Base-by-base conservation (phyloP, 2,329 filamentous ascomycete genomes). In the Hymenoscyphus scutula region DNA sequence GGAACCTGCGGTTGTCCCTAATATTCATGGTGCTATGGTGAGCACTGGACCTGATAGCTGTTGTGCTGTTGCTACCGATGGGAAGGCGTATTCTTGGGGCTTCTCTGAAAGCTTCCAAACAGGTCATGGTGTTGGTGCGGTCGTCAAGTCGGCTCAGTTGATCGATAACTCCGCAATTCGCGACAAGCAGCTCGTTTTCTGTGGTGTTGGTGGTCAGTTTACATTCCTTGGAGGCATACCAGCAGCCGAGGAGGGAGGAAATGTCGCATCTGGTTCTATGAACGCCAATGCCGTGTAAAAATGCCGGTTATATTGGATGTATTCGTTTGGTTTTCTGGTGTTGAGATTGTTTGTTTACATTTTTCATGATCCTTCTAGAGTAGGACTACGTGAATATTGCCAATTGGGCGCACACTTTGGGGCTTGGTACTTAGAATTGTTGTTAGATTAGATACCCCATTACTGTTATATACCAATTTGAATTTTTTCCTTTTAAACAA, bases 91-190 rank as follows among this genome's bases (percentile, higher is more conserved):
- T 76, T 85, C 85, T 1, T 94, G 90, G 90, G 91, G 91, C 3
- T 94, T 94, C 78, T 89, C 84, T 8, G 85, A 84, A 54, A 92
- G 89, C 69, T 93, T 90, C 75, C 90, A 93, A 77, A 91, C 89
- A 2, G 91, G 90, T 7, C 87, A 88, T 69, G 90, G 89, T 45
- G 87, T 82, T 1, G 85, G 86, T 23, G 90, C 96, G 56, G 92
- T 96, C 69, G 83, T 96, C 30, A 82, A 89, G 69, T 81, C 84
- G n/a, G 91, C 93, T 0, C 93, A 89, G 0, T 71, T 89, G 53
- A 90, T 97, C 61, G 90, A 95, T 71, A 96, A 97, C 78, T 90
- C 87, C 15, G 92, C 92, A 37, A 84, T 95, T 30, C 84, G 87
- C 34, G 90, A 85, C 45, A 88, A 89, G 77, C 86, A 87, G 74